Base-by-base conservation (phyloP, 2,329 filamentous ascomycete species). In the Fusarium sacchari region DNA sequence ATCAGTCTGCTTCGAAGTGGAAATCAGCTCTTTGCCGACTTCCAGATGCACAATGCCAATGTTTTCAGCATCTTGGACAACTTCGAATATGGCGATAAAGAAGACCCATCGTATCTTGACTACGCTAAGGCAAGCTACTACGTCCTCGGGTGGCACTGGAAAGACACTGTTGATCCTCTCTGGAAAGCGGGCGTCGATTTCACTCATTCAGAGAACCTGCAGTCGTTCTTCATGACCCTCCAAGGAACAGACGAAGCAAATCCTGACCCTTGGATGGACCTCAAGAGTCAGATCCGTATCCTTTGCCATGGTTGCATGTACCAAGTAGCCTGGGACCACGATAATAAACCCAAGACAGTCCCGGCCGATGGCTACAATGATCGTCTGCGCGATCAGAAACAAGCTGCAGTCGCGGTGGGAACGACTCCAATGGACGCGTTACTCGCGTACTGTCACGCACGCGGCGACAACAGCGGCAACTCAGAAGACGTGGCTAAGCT, bases 11-110 rank as follows among this genome's bases (percentile, higher is more conserved):
- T 77, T 9, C 30, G 57, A 11, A 72, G 66, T 28, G 46, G 59
- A 17, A 85, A 85, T 60, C 79, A 78, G 37, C 78, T 84, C 3
- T 85, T 86, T 67, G 74, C 82, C 0, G 84, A 86, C 73, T 85
- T 78, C 64, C 82, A 83, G 62, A 72, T 75, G 26, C 84, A 86
- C 68, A 81, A 82, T 69, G 49, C 75, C 12, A 85, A 85, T 60
- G 83, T 85, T 14, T 84, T 86, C 59, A 80, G 76, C 56, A 81
- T 83, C 12, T 26, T 84, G 7, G 84, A 86, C 68, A 81, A 80
- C 34, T 83, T 86, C 24, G 55, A 75, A 12, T 84, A 83, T 60
- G 52, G 24, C 0, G 56, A 73, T 13, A 57, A 55, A 11, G 47
- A 62, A 0, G 37, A 77, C 5, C 47, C 55, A 1, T 46, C 76